A percentile compares a stretch with the other conserved stretches of the same genome.
phyloP scores from a whole-genome alignment of 1,284 basidiomycete genomes.

The Erythrobasidium hasegawianum region DNA sequence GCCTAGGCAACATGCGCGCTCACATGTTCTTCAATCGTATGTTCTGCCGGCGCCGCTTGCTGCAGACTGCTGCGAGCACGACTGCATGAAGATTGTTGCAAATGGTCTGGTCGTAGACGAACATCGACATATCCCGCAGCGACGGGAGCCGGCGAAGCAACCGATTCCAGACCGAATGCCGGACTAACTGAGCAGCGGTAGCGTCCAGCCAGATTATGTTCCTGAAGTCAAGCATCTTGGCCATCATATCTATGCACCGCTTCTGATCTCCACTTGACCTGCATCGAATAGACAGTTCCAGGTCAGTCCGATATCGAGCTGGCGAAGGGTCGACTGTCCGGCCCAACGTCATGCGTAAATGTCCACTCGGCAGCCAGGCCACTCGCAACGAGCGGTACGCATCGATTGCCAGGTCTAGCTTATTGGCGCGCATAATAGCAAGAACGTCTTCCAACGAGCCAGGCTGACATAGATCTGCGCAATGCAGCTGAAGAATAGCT shows the following conservation, averaged over 20 bases:
- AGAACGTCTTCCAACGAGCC: not conserved
- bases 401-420: not conserved
- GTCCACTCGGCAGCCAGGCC: not conserved
- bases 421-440: not conserved
- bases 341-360: not conserved
- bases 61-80: not conserved
- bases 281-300: not conserved
- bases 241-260: not conserved
- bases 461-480: not conserved
- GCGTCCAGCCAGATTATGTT: slow-evolving; percentile 1
- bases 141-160: not conserved
- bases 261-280: not conserved
- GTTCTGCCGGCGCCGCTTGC: not conserved
- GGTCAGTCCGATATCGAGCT: not conserved
- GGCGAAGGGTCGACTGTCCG: not conserved
- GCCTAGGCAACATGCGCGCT: not conserved
- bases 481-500: not conserved
- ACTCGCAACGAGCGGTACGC: not conserved
- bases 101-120: not conserved
- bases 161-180: not conserved
- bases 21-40: not conserved
- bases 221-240: not conserved
- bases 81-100: not conserved
- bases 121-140: not conserved
- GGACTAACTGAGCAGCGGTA: not conserved